Percentiles rank a stretch among this genome's conserved stretches.
phyloP scores from a whole-genome alignment of 1,139 yeast genomes.

The Torulaspora pretoriensis region DNA sequence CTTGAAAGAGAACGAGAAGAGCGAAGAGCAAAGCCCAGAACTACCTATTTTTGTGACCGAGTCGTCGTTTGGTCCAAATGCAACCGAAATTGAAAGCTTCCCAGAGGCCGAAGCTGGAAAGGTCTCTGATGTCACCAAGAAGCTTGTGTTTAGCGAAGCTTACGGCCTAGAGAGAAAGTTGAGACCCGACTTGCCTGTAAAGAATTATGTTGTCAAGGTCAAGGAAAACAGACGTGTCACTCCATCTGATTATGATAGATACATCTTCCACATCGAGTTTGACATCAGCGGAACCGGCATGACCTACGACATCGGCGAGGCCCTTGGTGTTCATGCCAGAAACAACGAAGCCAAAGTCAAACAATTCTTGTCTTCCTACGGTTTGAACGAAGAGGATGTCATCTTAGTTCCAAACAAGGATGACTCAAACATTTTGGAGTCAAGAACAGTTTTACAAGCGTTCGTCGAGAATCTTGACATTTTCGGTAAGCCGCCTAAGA shows the following conservation, averaged over 20 bases:
- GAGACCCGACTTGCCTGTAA: conserved; percentile 87
- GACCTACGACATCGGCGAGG: conserved; percentile 92
- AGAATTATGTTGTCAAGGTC: conserved; percentile 83
- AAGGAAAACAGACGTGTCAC: conserved; percentile 90
- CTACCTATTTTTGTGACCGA: conserved; percentile 55
- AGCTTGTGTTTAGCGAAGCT: conserved; percentile 78
- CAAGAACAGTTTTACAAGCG: conserved; percentile 78
- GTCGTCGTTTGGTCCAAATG: conserved; percentile 57
- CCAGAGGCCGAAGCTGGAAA: conserved; percentile 45
- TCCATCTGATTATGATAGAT: conserved; percentile 86
- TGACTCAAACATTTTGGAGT: conserved; percentile 52
- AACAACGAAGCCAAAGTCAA: conserved; percentile 64
- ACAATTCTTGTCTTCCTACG: conserved; percentile 66
- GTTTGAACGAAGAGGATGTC: conserved; percentile 57
- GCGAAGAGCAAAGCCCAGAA: conserved; percentile 15
- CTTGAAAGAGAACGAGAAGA: conserved; percentile 32
- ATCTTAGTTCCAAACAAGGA: conserved; percentile 73
- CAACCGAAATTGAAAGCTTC: conserved; percentile 38
- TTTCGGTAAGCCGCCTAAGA: conserved; percentile 93
- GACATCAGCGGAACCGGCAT: conserved; percentile 88
- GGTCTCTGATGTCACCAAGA: conserved; percentile 58
- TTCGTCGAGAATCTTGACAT: conserved; percentile 77
- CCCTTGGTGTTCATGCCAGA: conserved; percentile 91
- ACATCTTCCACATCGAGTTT: conserved; percentile 94
- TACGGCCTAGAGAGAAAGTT: conserved; percentile 51